Evolutionary conservation across 257 asterid genomes (phyloP).

Genomic region (Asclepias syriaca): DNA sequence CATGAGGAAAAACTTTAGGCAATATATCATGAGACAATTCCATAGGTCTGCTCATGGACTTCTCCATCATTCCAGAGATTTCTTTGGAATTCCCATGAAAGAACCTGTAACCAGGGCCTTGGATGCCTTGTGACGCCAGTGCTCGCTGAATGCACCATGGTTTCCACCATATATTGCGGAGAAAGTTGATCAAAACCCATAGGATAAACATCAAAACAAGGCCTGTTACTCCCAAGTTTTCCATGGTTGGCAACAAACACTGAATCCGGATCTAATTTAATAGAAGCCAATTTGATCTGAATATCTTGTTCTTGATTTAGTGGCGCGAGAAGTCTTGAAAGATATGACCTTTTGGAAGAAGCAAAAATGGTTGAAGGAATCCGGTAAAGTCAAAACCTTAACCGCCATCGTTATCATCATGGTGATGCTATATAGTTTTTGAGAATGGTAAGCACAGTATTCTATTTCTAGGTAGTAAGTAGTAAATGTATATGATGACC

Average conservation of each 20-base stretch:
- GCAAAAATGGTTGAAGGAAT: background rate
- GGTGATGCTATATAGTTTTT: background rate
- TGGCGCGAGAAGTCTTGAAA: background rate
- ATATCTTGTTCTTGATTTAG: background rate
- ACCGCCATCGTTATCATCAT: background rate
- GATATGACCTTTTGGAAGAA: background rate
- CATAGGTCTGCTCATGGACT: constrained; percentile 25
- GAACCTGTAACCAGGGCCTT: constrained; percentile 52
- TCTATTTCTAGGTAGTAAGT: background rate
- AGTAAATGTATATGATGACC: background rate
- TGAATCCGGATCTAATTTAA: background rate
- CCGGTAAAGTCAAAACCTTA: background rate
- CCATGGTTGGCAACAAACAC: background rate
- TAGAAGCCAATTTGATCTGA: background rate
- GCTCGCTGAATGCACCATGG: constrained; percentile 26
- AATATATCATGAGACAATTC: constrained; percentile 43
- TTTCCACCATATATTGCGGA: constrained; percentile 37
- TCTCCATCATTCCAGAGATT: constrained; percentile 27
- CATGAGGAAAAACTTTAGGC: constrained; percentile 48
- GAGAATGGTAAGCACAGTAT: background rate
- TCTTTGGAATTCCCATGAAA: constrained; percentile 46
- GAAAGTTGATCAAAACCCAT: constrained; percentile 11
- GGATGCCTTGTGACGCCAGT: constrained; percentile 37
- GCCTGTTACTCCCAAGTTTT: background rate
- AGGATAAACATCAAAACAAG: background rate